A percentile compares a stretch with the other conserved stretches of the same genome.
Evolutionary conservation across 2,329 filamentous ascomycete genomes (phyloP).

Genomic region (Nothomitra cinnamomea): DNA sequence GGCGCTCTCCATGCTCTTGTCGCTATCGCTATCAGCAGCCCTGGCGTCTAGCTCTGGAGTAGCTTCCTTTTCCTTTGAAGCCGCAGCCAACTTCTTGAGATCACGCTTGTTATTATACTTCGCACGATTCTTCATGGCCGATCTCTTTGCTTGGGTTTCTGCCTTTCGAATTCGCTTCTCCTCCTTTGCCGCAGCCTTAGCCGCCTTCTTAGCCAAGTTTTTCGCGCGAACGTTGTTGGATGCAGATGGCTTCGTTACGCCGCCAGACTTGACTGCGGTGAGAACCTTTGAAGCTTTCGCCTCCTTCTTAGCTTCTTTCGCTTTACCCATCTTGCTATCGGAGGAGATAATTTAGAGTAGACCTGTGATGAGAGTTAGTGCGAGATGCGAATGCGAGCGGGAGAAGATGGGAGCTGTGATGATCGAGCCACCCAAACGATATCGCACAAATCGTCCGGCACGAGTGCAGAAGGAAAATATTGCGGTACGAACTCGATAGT

Average conservation of each 20-base stretch:
- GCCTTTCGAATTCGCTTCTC: slow-evolving; percentile 13
- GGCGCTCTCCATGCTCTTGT: slow-evolving; percentile 16
- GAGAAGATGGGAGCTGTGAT: background rate
- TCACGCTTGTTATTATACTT: slow-evolving; percentile 6
- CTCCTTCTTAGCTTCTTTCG: slow-evolving; percentile 25
- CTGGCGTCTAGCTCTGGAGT: slow-evolving; percentile 21
- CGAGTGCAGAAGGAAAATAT: background rate
- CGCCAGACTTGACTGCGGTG: slow-evolving; percentile 19
- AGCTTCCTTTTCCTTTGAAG: slow-evolving; percentile 19
- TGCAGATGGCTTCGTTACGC: slow-evolving; percentile 18
- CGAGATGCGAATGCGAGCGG: background rate
- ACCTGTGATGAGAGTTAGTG: background rate
- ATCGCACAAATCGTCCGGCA: background rate
- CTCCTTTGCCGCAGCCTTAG: background rate
- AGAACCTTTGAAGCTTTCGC: slow-evolving; percentile 23
- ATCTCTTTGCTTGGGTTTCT: slow-evolving; percentile 18
- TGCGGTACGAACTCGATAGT: background rate
- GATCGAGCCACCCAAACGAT: background rate
- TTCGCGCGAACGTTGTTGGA: slow-evolving; percentile 1
- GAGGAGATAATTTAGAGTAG: background rate
- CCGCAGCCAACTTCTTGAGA: slow-evolving; percentile 5
- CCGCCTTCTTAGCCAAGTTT: background rate
- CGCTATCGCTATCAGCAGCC: slow-evolving; percentile 21
- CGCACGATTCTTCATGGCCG: slow-evolving; percentile 15
- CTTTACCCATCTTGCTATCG: slow-evolving; percentile 30